Percentiles rank a stretch among this genome's conserved stretches.
phyloP scores from a whole-genome alignment of 2,329 filamentous ascomycete species.

The Apiospora koreana region DNA sequence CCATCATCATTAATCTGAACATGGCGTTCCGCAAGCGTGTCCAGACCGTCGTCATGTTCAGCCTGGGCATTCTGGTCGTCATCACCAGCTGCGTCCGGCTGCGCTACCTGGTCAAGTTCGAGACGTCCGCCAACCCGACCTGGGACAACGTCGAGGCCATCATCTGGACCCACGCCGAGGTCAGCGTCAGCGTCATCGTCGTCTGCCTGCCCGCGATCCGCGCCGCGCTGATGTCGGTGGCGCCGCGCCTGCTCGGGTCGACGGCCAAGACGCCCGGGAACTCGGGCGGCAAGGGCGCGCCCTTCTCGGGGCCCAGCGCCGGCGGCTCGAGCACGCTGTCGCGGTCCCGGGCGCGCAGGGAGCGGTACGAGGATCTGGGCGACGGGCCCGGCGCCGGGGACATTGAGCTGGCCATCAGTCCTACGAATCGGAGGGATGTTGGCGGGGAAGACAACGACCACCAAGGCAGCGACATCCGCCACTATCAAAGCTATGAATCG shows the following conservation, averaged over 20 bases:
- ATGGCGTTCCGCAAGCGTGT: constrained; percentile 13
- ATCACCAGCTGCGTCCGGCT: constrained; percentile 16
- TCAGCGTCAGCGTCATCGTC: constrained; percentile 14
- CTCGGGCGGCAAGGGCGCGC: neutral
- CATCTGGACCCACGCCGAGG: constrained; percentile 17
- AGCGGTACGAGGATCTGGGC: neutral
- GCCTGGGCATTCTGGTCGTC: constrained; percentile 16
- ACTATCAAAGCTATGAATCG: neutral
- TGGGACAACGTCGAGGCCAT: constrained; percentile 16
- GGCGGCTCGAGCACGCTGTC: neutral
- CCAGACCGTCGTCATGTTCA: constrained; percentile 18
- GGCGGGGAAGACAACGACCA: neutral
- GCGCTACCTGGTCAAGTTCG: constrained; percentile 15
- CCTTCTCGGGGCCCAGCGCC: neutral
- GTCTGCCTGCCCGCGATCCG: constrained; percentile 16
- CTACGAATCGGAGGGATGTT: neutral
- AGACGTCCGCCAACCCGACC: constrained; percentile 14
- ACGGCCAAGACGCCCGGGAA: neutral
- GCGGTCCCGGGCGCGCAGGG: neutral
- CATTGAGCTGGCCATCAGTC: neutral
- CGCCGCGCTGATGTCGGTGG: neutral
- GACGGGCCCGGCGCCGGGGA: neutral
- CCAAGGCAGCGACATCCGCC: neutral
- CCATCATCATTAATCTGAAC: constrained; percentile 12
- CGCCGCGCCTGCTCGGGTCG: constrained; percentile 10